Evolutionary conservation across 306 rosid species (phyloP).

Genomic region (Senna tora): DNA sequence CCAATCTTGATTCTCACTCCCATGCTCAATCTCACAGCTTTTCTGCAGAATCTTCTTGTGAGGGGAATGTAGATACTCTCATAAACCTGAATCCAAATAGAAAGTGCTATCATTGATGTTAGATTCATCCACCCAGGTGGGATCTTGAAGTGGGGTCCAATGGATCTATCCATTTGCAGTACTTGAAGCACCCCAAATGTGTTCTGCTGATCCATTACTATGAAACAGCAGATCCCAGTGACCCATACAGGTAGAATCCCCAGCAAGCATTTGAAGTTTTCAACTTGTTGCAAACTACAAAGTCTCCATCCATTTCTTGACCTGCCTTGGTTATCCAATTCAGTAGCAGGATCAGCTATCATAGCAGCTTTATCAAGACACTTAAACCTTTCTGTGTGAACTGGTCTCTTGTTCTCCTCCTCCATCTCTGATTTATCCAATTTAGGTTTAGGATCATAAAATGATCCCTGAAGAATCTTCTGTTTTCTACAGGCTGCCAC

Average conservation of each 20-base stretch:
- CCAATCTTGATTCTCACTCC: conserved; percentile 62
- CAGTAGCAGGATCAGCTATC: conserved; percentile 47
- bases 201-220: conserved; percentile 63
- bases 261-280: conserved; percentile 66
- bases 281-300: conserved; percentile 79
- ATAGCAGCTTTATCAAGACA: conserved; percentile 72
- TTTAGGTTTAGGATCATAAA: conserved; percentile 49
- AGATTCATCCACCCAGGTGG: conserved; percentile 81
- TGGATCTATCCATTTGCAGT: conserved; percentile 56
- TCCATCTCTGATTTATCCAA: conserved; percentile 4
- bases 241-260: conserved; percentile 73
- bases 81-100: conserved; percentile 71
- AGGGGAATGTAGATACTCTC: conserved; percentile 59
- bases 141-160: conserved; percentile 63
- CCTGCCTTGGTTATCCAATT: conserved; percentile 49
- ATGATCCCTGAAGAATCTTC: not conserved
- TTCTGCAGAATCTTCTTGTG: conserved; percentile 24
- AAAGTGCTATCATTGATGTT: conserved; percentile 62
- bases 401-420: conserved; percentile 18
- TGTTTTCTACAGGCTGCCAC: conserved; percentile 60
- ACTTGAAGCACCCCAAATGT: conserved; percentile 79
- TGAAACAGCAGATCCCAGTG: conserved; percentile 62
- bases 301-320: conserved; percentile 66
- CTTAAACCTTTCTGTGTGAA: conserved; percentile 58
- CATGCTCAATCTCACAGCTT: conserved; percentile 49